Evolutionary conservation across 305 asterid species (phyloP), one percentile per base, ranked within the genome.

Genomic region (Vinca major): DNA sequence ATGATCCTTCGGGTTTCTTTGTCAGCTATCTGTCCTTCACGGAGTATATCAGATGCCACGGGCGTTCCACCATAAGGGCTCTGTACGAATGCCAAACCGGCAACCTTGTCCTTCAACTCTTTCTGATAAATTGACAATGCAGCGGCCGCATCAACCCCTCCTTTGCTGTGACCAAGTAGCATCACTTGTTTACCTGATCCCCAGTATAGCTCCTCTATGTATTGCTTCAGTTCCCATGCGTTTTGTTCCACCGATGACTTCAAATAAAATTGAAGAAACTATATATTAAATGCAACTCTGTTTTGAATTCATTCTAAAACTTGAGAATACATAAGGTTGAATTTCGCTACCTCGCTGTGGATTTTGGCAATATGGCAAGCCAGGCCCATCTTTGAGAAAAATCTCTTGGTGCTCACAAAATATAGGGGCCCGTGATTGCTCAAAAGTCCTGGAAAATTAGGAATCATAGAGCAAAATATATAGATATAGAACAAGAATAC

Each of bases 111-210:
- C 71, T 82, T 77, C 75, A 92, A 76, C 58, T 87, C 97, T 61
- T 72, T 64, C 37, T 83, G 80, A 84, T 92, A 92, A 64, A 87
- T 85, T 26, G 96, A 88, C 80, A 93, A 76, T 66, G 98, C 97
- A 62, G 98, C 98, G 11, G 97, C 94, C 64, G 95, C 97, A 80
- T 93, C 98, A 43, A 93, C 91, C 64, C 98, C 98, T n/a, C 97
- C 97, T 71, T 93, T 93, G 80, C 98, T 90, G 81, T 90, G 98
- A 70, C 96, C 98, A 39, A 93, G 90, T 84, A 93, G 75, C 96
- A 93, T 82, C 68, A 93, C 88, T 64, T 85, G 88, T 69, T 93
- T 93, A 39, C 94, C 95, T 1, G 95, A 87, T n/a, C 98, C 98
- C 98, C 98, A 90, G 69, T 89, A 86, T 49, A 93, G 81, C 80